Evolutionary conservation across 1,139 yeast species (phyloP).

Genomic region (Diutina sp.): DNA sequence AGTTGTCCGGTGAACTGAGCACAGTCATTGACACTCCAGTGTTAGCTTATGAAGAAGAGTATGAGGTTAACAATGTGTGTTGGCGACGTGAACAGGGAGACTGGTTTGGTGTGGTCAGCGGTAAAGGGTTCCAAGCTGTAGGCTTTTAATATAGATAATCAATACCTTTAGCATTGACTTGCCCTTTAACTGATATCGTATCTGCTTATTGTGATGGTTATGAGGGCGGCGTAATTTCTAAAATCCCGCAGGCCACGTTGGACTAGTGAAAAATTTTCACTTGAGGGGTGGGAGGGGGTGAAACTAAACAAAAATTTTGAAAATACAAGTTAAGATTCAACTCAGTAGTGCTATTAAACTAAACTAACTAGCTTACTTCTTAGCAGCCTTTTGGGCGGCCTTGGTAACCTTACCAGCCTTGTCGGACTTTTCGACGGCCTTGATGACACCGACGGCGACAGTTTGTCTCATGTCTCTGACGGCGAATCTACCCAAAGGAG

Average conservation of each 20-base stretch:
- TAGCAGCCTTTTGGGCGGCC: conserved; percentile 98
- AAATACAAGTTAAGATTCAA: neutral
- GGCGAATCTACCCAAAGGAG: conserved; percentile 98
- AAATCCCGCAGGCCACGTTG: neutral
- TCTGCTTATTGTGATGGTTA: neutral
- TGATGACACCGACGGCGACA: conserved; percentile 99
- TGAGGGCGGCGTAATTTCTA: neutral
- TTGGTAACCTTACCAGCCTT: conserved; percentile 98
- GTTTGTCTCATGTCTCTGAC: conserved; percentile 99
- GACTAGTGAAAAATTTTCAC: neutral
- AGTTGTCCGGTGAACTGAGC: conserved; percentile 6
- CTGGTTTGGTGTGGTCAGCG: conserved; percentile 75
- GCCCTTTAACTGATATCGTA: too few species aligned
- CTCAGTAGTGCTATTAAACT: conserved; percentile 1
- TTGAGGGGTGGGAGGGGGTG: neutral
- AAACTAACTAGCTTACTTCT: conserved; percentile 52
- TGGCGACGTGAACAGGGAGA: conserved; percentile 60
- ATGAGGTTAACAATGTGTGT: conserved; percentile 63
- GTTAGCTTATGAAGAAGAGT: conserved; percentile 43
- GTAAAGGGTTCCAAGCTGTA: conserved; percentile 72
- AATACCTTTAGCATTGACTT: neutral
- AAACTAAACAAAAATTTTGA: too few species aligned
- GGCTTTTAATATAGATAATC: neutral
- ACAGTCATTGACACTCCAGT: conserved; percentile 29
- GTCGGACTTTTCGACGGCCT: conserved; percentile 92